These are phyloP conservation scores for Geum urbanum DNA, from an alignment of 306 rosid genomes.

Conservation along the genomic window DNA sequence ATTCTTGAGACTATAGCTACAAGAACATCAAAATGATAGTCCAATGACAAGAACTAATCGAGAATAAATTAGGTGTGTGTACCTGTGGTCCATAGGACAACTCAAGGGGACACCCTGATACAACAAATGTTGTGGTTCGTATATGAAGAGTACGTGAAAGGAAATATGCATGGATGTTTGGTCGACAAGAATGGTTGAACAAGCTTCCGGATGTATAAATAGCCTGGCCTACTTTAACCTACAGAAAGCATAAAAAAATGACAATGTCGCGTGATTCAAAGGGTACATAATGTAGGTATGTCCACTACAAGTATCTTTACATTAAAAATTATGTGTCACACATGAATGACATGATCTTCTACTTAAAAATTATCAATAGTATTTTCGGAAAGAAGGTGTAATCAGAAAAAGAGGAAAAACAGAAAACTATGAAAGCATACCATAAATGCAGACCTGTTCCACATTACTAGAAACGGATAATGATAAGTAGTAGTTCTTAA, in stretches of 20 bases:
- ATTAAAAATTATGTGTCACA: background rate
- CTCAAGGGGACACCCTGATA: slow-evolving; percentile 61
- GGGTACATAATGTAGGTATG: slow-evolving; percentile 1
- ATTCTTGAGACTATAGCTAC: slow-evolving; percentile 9
- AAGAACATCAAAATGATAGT: background rate
- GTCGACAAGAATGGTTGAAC: slow-evolving; percentile 88
- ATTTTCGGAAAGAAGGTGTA: background rate
- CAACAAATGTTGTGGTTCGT: slow-evolving; percentile 53
- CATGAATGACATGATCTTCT: no score
- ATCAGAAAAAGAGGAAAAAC: background rate
- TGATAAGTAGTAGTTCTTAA: no score
- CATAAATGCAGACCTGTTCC: slow-evolving; percentile 61
- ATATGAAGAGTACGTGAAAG: slow-evolving; percentile 63
- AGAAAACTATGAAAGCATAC: slow-evolving; percentile 18
- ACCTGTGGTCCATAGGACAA: slow-evolving; percentile 96
- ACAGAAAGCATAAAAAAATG: slow-evolving; percentile 31
- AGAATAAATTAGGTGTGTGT: slow-evolving; percentile 15
- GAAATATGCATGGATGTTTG: slow-evolving; percentile 77
- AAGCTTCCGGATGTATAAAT: no score
- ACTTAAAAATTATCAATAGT: background rate
- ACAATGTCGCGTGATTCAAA: slow-evolving; percentile 19
- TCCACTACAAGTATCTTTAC: background rate
- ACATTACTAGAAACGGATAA: slow-evolving; percentile 62
- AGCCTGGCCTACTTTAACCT: slow-evolving; percentile 89
- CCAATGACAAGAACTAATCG: background rate